Percentiles rank a stretch among this genome's conserved stretches.
Evolutionary conservation across 164 flowering plant species (phyloP).

Genomic region (Magnolia officinalis): DNA sequence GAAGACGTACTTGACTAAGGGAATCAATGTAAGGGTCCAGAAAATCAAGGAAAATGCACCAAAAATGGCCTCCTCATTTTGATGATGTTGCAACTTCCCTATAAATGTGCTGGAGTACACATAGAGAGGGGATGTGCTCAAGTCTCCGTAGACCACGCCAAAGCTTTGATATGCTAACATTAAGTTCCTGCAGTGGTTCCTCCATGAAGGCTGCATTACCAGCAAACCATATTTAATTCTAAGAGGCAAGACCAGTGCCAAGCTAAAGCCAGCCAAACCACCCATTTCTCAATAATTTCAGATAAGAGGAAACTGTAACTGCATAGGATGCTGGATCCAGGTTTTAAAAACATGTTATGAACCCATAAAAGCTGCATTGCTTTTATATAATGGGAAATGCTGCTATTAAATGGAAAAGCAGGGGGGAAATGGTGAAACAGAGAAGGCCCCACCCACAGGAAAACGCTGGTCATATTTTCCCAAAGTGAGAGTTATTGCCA

Average conservation of each 20-base stretch:
- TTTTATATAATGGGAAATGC: too few species aligned
- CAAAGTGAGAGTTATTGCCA: too few species aligned
- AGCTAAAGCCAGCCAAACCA: not conserved
- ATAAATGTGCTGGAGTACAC: constrained; percentile 42
- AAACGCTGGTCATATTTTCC: too few species aligned
- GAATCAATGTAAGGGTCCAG: constrained; percentile 71
- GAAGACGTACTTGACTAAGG: constrained; percentile 64
- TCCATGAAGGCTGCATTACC: constrained; percentile 18
- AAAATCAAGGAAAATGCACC: constrained; percentile 72
- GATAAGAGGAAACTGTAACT: not conserved
- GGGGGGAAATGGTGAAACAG: too few species aligned
- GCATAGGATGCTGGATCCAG: not conserved
- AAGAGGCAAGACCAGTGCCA: not conserved
- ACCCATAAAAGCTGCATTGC: too few species aligned
- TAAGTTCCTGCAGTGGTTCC: constrained; percentile 15
- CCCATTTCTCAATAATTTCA: not conserved
- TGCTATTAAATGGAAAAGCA: too few species aligned
- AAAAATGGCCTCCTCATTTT: constrained; percentile 43
- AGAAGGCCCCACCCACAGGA: too few species aligned
- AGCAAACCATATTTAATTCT: not conserved
- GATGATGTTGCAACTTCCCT: constrained; percentile 27
- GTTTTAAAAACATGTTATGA: too few species aligned
- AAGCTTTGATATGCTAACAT: constrained; percentile 54
- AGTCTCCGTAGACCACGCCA: constrained; percentile 52
- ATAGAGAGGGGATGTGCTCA: constrained; percentile 64